Evolutionary conservation across 805 yeast genomes (phyloP).

Genomic region (Nakazawaea ernobii): DNA sequence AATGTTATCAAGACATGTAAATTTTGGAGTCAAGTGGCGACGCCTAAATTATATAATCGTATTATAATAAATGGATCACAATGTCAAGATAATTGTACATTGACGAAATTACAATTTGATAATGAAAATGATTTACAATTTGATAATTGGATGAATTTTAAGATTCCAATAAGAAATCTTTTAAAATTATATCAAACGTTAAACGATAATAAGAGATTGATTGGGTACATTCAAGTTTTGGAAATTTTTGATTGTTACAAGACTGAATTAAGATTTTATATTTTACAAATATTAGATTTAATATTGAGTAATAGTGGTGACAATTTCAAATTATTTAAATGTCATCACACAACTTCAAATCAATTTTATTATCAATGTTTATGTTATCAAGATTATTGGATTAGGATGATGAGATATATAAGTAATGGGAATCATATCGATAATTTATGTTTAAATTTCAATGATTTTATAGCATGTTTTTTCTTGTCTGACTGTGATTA

Average conservation of each 20-base stretch:
- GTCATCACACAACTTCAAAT: slow-evolving; percentile 8
- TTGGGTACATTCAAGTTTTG: background rate
- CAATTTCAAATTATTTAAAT: background rate
- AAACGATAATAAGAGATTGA: background rate
- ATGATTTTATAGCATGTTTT: slow-evolving; percentile 1
- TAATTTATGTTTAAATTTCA: slow-evolving; percentile 4
- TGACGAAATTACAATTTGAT: slow-evolving; percentile 4
- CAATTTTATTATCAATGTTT: slow-evolving; percentile 7
- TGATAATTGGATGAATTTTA: slow-evolving; percentile 6
- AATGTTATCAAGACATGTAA: background rate
- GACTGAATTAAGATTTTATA: slow-evolving; percentile 6
- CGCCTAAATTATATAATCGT: background rate
- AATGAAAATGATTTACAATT: background rate
- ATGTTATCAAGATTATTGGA: slow-evolving; percentile 6
- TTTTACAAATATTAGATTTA: background rate
- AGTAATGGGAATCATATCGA: background rate
- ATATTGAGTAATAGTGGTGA: background rate
- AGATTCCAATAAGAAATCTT: slow-evolving; percentile 1
- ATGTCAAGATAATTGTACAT: background rate
- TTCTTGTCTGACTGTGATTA: background rate
- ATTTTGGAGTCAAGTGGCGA: background rate
- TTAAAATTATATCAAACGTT: background rate
- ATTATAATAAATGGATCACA: slow-evolving; percentile 7
- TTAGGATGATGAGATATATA: background rate
- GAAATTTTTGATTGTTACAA: slow-evolving; percentile 8